A percentile compares a stretch with the other conserved stretches of the same genome.
These are phyloP conservation scores for Gossypium anomalum DNA, from an alignment of 345 rosid species.

Conservation along the genomic window DNA sequence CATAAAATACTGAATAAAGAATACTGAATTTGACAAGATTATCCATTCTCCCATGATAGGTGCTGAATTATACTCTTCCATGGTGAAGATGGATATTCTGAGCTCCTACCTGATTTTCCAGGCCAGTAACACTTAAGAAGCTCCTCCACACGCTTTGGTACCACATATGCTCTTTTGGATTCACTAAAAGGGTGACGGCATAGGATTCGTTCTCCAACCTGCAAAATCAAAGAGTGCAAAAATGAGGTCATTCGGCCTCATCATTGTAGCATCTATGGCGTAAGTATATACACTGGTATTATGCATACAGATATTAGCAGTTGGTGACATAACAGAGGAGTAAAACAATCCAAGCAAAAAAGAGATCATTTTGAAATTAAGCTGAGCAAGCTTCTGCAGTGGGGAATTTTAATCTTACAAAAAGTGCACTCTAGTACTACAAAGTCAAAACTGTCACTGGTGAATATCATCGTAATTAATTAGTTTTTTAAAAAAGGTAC, in stretches of 20 bases:
- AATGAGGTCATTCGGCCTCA: neutral
- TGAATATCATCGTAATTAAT: neutral
- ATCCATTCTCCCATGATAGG: neutral
- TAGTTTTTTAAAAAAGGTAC: neutral
- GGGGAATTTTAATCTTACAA: neutral
- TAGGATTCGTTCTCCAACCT: constrained; percentile 84
- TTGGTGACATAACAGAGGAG: neutral
- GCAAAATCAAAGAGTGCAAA: constrained; percentile 9
- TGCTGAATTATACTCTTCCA: neutral
- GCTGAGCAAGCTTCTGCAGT: too few species aligned
- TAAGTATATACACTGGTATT: neutral
- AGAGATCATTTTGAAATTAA: neutral
- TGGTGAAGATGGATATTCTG: neutral
- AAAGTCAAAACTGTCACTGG: neutral
- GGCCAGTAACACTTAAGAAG: constrained; percentile 94
- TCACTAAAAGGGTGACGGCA: constrained; percentile 96
- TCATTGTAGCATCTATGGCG: neutral
- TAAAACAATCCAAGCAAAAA: neutral
- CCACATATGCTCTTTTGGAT: constrained; percentile 96
- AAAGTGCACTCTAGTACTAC: neutral
- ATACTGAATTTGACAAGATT: neutral
- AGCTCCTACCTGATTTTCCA: constrained; percentile 62
- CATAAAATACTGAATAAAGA: neutral
- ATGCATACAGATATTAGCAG: neutral
- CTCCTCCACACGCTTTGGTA: constrained; percentile 83